Percentiles rank a stretch among this genome's conserved stretches.
These are phyloP conservation scores for Pseudognaphalium luteoalbum DNA, from an alignment of 129 eudicot species.

Conservation along the genomic window DNA sequence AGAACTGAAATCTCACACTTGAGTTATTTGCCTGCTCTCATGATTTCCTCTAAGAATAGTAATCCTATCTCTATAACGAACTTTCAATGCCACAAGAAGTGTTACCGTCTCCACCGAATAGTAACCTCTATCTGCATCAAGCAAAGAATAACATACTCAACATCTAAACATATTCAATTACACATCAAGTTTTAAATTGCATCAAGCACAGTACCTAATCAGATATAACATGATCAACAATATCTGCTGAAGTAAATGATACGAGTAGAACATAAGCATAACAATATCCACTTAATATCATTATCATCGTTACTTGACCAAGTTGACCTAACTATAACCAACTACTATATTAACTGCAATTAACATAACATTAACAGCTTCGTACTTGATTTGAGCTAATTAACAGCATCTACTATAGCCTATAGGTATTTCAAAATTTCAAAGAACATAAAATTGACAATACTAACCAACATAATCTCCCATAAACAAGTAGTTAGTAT, in stretches of 20 bases:
- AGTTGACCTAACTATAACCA: not conserved
- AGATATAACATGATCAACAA: slow-evolving; percentile 1
- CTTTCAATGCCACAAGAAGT: slow-evolving; percentile 63
- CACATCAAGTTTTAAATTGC: not conserved
- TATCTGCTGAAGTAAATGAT: not conserved
- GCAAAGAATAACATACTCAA: slow-evolving; percentile 24
- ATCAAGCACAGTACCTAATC: not conserved
- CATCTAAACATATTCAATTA: slow-evolving; percentile 16
- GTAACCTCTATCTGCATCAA: slow-evolving; percentile 56
- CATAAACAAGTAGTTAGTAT: slow-evolving; percentile 58
- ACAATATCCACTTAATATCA: not conserved
- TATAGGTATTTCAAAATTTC: not conserved
- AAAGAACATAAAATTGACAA: not conserved
- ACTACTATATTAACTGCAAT: not conserved
- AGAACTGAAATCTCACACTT: slow-evolving; percentile 43
- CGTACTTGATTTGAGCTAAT: not conserved
- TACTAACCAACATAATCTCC: slow-evolving; percentile 60
- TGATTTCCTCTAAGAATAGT: slow-evolving; percentile 97
- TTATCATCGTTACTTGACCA: not conserved
- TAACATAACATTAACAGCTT: not conserved
- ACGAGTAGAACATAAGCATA: not conserved
- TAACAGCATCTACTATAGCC: not conserved
- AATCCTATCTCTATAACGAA: slow-evolving; percentile 91
- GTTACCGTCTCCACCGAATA: slow-evolving; percentile 70
- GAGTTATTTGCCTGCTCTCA: slow-evolving; percentile 72